A percentile compares a stretch with the other conserved stretches of the same genome.
phyloP scores from a whole-genome alignment of 805 yeast genomes.

The Wickerhamiella parazyma region DNA sequence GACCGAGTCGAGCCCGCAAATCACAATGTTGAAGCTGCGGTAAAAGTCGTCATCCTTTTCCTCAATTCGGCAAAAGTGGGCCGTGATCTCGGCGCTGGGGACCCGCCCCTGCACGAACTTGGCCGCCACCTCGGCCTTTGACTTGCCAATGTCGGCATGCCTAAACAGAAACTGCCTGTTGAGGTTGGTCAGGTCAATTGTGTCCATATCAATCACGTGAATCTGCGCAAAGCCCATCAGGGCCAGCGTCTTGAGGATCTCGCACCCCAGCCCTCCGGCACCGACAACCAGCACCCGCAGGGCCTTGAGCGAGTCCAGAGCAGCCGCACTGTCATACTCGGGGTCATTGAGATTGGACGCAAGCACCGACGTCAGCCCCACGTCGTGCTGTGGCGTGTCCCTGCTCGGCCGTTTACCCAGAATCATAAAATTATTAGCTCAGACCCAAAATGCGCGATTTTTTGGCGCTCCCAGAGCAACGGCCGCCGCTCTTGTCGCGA shows the following conservation, averaged over 20 bases:
- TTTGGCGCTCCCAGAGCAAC: neutral
- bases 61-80: constrained; percentile 54
- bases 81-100: constrained; percentile 32
- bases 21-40: constrained; percentile 50
- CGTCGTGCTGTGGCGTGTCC: neutral
- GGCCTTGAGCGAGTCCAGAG: constrained; percentile 3
- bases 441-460: neutral
- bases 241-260: constrained; percentile 58
- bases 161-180: constrained; percentile 67
- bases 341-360: neutral
- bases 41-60: constrained; percentile 51
- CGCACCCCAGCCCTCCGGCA: constrained; percentile 80
- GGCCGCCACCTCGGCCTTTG: constrained; percentile 58
- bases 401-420: constrained; percentile 3
- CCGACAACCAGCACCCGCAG: constrained; percentile 34
- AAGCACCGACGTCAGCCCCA: constrained; percentile 1
- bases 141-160: constrained; percentile 42
- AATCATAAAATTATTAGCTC: neutral
- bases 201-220: constrained; percentile 70
- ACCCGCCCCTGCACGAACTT: constrained; percentile 36
- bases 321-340: constrained; percentile 3
- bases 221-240: constrained; percentile 52
- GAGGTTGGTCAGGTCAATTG: constrained; percentile 61
- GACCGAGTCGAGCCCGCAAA: constrained; percentile 81
- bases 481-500: neutral